Evolutionary conservation across 371 early-diverging fungal species (phyloP).

Genomic region (Lichtheimia corymbifera): DNA sequence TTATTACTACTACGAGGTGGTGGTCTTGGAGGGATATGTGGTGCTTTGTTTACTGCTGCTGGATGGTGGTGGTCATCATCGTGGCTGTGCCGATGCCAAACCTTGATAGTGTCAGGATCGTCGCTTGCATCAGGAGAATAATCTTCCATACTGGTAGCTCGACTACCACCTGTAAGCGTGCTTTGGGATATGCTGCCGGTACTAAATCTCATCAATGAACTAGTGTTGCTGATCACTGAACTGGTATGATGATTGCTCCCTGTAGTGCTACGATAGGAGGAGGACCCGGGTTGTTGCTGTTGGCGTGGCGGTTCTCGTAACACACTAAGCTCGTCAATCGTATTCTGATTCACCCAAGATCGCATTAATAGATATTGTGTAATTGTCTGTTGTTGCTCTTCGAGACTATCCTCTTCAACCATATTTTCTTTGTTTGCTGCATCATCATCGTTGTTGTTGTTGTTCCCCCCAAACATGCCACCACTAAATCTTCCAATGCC

Average conservation of each 20-base stretch:
- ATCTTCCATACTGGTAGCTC: slow-evolving; percentile 28
- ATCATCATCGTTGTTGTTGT: slow-evolving; percentile 8
- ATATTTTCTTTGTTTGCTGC: slow-evolving; percentile 4
- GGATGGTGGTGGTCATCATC: background rate
- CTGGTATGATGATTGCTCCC: slow-evolving; percentile 17
- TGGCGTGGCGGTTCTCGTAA: slow-evolving; percentile 67
- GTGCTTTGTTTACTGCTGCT: background rate
- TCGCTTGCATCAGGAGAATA: background rate
- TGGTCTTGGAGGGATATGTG: slow-evolving; percentile 13
- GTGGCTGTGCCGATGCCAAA: slow-evolving; percentile 2
- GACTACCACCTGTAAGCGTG: slow-evolving; percentile 12
- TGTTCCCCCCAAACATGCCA: slow-evolving; percentile 34
- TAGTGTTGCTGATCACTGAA: slow-evolving; percentile 23
- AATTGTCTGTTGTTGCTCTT: slow-evolving; percentile 43
- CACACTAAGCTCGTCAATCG: slow-evolving; percentile 65
- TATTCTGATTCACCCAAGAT: slow-evolving; percentile 56
- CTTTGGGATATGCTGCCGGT: slow-evolving; percentile 17
- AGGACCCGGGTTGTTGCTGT: slow-evolving; percentile 1
- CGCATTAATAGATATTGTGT: slow-evolving; percentile 61
- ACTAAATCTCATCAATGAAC: slow-evolving; percentile 23
- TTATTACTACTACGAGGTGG: no score
- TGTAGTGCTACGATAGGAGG: slow-evolving; percentile 10
- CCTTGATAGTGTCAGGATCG: background rate
- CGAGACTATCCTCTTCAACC: slow-evolving; percentile 16
- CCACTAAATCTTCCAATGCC: slow-evolving; percentile 46